These are phyloP conservation scores for Lumnitzera littorea DNA, from an alignment of 345 rosid genomes.

Conservation along the genomic window DNA sequence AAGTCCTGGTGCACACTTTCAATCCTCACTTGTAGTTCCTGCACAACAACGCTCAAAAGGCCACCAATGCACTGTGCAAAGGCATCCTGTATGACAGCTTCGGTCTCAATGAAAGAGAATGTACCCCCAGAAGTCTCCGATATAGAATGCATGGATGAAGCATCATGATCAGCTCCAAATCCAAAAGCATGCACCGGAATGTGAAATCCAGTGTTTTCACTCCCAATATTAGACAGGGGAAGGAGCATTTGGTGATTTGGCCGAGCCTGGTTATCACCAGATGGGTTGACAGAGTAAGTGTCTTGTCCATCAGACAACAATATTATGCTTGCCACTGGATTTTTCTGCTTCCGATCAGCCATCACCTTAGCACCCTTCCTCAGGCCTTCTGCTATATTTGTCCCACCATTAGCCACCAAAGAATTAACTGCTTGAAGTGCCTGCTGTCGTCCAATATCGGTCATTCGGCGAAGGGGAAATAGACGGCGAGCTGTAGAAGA, in stretches of 20 bases:
- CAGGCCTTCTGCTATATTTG: conserved; percentile 93
- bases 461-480: conserved; percentile 74
- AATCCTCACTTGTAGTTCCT: conserved; percentile 64
- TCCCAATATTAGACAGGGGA: conserved; percentile 50
- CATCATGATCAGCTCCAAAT: conserved; percentile 90
- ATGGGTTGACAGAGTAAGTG: conserved; percentile 51
- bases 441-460: conserved; percentile 61
- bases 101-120: conserved; percentile 89
- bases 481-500: conserved; percentile 92
- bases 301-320: conserved; percentile 93
- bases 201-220: conserved; percentile 51
- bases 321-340: conserved; percentile 82
- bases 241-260: conserved; percentile 58
- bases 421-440: conserved; percentile 92
- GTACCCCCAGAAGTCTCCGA: conserved; percentile 92
- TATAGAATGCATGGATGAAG: conserved; percentile 85
- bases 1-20: conserved; percentile 46
- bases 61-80: conserved; percentile 99
- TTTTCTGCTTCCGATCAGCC: conserved; percentile 75
- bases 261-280: conserved; percentile 28
- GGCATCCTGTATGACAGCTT: conserved; percentile 87
- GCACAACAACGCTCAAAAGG: conserved; percentile 85
- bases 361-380: conserved; percentile 86
- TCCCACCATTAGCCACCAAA: conserved; percentile 89
- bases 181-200: conserved; percentile 92